Base-by-base conservation (phyloP, 805 yeast genomes). In the Lachancea sp. region DNA sequence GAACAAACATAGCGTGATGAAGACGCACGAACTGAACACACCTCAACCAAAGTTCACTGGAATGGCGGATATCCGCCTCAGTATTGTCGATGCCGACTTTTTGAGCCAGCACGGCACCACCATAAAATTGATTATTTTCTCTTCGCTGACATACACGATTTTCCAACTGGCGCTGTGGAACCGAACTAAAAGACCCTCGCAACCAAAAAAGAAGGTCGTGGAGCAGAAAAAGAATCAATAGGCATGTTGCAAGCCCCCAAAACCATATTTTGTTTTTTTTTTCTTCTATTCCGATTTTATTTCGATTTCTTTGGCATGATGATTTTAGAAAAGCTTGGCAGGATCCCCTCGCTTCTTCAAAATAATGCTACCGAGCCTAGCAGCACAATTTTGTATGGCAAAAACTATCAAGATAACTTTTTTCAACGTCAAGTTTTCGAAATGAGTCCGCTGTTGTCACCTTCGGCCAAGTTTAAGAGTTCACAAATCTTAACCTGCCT, bases 1-100 rank as follows among this genome's bases (percentile, higher is more conserved):
- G 47, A 79, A 81, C 54, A 62, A 73, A 38, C 69, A 69, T 50
- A 49, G 49, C 10, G 54, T 56, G 7, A 48, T 55, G 10, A 60
- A 58, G 19, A 58, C 48, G 32, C 63, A 59, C 35, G 41, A 48
- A 15, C 66, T 60, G 49, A 64, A 66, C 37, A 53, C 60, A 40
- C 57, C 62, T 43, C 51, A 65, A 39, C 65, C 72, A 15, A 57
- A 62, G 32, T 58, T 47, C 49, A 30, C 39, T 10, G 55, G 46
- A 3, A 44, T 50, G 41, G 39, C 45, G 10, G 27, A 48, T 2
- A 36, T 46, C 11, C 53, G 50, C 32, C 16, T 54, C 4, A 51
- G 58, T 12, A 40, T 54, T 3, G 56, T 62, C 38, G 62, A 60
- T 42, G n/a, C 41, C 4, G 42, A 51, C 3, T 61, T 62, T 31